phyloP scores from a whole-genome alignment of 2,329 filamentous ascomycete genomes.

The Colletotrichum sp. region DNA sequence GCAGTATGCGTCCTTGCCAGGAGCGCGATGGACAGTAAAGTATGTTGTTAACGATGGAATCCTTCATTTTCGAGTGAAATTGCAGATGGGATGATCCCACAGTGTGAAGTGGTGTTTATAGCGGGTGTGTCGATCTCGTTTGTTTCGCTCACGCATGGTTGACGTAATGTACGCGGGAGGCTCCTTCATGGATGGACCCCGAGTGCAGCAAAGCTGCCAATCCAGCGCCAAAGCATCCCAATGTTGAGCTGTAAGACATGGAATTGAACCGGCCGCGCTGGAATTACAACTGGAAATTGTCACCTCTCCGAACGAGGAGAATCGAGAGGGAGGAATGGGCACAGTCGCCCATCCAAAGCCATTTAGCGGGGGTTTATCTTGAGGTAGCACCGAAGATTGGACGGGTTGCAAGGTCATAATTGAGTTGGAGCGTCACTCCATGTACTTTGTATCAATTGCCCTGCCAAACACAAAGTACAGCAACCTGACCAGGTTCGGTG shows the following conservation, averaged over 20 bases:
- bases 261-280: neutral
- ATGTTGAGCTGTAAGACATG: neutral
- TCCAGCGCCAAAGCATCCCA: neutral
- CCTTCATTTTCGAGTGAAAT: neutral
- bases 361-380: neutral
- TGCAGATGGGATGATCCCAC: neutral
- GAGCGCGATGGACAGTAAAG: neutral
- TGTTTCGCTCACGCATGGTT: neutral
- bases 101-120: neutral
- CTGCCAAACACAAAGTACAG: neutral
- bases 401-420: neutral
- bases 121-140: neutral
- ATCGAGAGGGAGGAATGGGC: neutral
- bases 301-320: neutral
- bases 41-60: neutral
- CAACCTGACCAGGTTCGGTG: neutral
- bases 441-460: neutral
- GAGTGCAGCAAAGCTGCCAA: neutral
- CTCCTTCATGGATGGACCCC: neutral
- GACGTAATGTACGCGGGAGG: neutral
- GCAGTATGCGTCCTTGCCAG: neutral
- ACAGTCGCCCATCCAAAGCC: neutral
- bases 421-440: neutral
- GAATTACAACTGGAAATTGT: neutral
- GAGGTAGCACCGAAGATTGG: conserved; percentile 8